Conservation (phyloP, 441 rosid genomes). For the Corymbia citriodora region DNA sequence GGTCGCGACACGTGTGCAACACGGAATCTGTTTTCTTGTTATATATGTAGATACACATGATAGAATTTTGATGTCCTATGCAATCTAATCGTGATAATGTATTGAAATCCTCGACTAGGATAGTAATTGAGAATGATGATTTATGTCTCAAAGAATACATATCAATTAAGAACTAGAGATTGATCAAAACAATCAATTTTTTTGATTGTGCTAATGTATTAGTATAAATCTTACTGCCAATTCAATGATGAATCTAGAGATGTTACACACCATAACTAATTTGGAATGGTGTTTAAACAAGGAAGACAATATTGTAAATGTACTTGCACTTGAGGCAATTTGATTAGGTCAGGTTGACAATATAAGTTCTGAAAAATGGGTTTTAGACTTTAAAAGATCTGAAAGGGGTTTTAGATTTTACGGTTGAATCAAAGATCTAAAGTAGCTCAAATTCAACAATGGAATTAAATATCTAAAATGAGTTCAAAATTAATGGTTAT, state of each 20-base stretch:
- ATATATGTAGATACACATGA: too few species aligned
- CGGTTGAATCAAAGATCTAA: too few species aligned
- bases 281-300: too few species aligned
- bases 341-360: background rate
- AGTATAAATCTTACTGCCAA: background rate
- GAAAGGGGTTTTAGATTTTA: background rate
- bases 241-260: background rate
- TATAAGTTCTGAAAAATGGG: too few species aligned
- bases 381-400: background rate
- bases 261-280: background rate
- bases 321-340: background rate
- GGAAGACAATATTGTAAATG: background rate
- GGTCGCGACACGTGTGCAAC: too few species aligned
- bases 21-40: too few species aligned
- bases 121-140: background rate
- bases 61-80: background rate
- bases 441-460: background rate
- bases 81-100: background rate
- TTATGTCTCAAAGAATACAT: background rate
- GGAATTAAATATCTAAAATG: too few species aligned
- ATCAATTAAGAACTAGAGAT: background rate
- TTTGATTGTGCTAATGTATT: background rate
- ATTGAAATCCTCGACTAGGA: fast-evolving
- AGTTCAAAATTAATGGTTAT: too few species aligned
- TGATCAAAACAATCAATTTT: background rate